These are phyloP conservation scores for Tricholoma bakamatsutake DNA, from an alignment of 768 basidiomycete species.

Conservation along the genomic window DNA sequence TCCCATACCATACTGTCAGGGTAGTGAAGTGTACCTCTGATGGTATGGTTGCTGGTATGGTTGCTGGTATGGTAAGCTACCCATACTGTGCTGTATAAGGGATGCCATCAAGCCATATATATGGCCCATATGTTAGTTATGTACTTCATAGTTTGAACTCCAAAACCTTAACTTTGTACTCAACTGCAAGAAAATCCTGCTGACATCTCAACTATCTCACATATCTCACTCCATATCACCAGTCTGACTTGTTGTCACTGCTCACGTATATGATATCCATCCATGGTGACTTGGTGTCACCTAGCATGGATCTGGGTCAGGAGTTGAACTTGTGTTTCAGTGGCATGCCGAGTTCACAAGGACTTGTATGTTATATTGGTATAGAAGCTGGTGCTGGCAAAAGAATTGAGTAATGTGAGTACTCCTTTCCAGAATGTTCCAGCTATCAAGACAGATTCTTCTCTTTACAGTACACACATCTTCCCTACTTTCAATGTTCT, in stretches of 20 bases:
- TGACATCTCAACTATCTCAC: too few species aligned
- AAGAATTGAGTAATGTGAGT: background rate
- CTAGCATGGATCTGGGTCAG: background rate
- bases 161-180: too few species aligned
- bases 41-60: too few species aligned
- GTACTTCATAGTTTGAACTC: too few species aligned
- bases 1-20: too few species aligned
- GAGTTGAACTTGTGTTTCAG: background rate
- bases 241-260: background rate
- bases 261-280: background rate
- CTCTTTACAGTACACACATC: background rate
- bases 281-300: background rate
- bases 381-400: background rate
- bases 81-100: too few species aligned
- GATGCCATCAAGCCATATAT: too few species aligned
- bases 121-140: too few species aligned
- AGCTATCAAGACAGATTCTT: background rate
- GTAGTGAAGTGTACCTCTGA: too few species aligned
- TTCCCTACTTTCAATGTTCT: background rate
- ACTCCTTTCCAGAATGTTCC: background rate
- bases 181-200: too few species aligned
- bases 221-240: too few species aligned
- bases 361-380: background rate
- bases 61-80: too few species aligned
- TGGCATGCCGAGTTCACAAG: background rate